Evolutionary conservation across 2,329 filamentous ascomycete genomes (phyloP).

Genomic region (Trichophaea hybrida): DNA sequence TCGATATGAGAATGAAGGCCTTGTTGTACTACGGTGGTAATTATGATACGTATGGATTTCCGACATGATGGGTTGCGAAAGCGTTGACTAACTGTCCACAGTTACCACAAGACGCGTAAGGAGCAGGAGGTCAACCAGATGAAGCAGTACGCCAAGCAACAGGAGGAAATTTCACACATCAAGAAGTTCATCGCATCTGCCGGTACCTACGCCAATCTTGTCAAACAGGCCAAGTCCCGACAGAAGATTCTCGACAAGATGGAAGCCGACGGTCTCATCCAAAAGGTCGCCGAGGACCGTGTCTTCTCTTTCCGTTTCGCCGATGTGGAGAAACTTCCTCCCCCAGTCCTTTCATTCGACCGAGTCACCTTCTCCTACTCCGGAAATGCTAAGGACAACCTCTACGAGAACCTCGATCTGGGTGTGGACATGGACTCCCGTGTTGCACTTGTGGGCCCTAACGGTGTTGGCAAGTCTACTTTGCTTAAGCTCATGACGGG

Average conservation of each 20-base stretch:
- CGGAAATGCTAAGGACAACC: slow-evolving; percentile 71
- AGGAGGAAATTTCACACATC: slow-evolving; percentile 98
- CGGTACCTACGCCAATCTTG: slow-evolving; percentile 98
- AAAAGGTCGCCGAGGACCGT: slow-evolving; percentile 69
- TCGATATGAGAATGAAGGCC: slow-evolving; percentile 84
- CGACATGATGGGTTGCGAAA: neutral
- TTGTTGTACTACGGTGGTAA: slow-evolving; percentile 99
- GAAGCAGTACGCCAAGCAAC: slow-evolving; percentile 98
- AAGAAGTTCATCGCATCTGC: slow-evolving; percentile 99
- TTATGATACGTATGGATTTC: slow-evolving; percentile 57
- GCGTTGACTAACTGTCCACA: neutral
- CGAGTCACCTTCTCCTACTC: slow-evolving; percentile 97
- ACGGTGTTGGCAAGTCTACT: slow-evolving; percentile 98
- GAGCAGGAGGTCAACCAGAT: slow-evolving; percentile 97
- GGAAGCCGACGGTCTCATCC: slow-evolving; percentile 97
- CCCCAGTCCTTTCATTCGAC: slow-evolving; percentile 90
- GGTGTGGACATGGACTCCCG: slow-evolving; percentile 99
- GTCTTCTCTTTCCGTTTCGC: slow-evolving; percentile 98
- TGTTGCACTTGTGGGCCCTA: slow-evolving; percentile 90
- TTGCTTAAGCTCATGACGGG: slow-evolving; percentile 92
- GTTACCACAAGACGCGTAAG: slow-evolving; percentile 75
- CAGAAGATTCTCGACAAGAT: slow-evolving; percentile 99
- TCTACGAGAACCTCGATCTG: slow-evolving; percentile 93
- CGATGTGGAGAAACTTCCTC: slow-evolving; percentile 97
- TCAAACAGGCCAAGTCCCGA: slow-evolving; percentile 94